Base-by-base conservation (phyloP, 140 eudicot genomes). In the Ambrosia hybrid region DNA sequence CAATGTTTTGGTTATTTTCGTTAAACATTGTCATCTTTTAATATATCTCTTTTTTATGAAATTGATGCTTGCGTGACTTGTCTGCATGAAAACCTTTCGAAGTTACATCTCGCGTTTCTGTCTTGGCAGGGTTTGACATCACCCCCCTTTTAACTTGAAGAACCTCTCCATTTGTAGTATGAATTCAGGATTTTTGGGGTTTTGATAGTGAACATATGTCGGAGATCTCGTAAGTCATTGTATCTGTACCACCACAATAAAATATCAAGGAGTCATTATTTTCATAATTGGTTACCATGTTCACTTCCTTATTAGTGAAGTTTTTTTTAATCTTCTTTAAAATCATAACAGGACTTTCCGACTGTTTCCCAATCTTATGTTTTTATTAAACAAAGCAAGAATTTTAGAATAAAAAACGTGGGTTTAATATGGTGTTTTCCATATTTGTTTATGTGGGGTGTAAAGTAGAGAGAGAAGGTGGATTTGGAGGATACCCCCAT, bases 101-200 rank as follows among this genome's bases (percentile, higher is more conserved):
- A 21, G 26, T 21, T 21, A 21, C 26, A 21, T 21, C 26, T 21
- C 26, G 26, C 26, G 26, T 21, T 21, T 21, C 26, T 21, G 26
- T 21, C 26, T 21, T 21, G 26, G 26, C 26, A 21, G 26, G 26
- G 26, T 21, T 21, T 21, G 26, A 21, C 46, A 52, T 65, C 70
- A 51, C 70, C 14, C 70, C 70, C 41, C 52, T 52, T 65, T 65
- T 26, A n/a, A 65, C 70, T 65, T 39, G 70, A 8, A 65, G 52
- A n/a, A 3, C 7, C 51, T 65, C 70, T 65, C 53, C 70, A 65
- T 63, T 63, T 63, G 68, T 33, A 11, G 68, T 59, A 59, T 59
- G 65, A 30, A 59, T 59, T 1, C 41, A 9, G 6, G 66, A 21
- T 59, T 59, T 59, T 5, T 5, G 45, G 6, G 66, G 66, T 59